Percentiles rank a stretch among this genome's conserved stretches.
Conservation (phyloP, 2,329 filamentous ascomycete species). For the Kalmusia sp. region DNA sequence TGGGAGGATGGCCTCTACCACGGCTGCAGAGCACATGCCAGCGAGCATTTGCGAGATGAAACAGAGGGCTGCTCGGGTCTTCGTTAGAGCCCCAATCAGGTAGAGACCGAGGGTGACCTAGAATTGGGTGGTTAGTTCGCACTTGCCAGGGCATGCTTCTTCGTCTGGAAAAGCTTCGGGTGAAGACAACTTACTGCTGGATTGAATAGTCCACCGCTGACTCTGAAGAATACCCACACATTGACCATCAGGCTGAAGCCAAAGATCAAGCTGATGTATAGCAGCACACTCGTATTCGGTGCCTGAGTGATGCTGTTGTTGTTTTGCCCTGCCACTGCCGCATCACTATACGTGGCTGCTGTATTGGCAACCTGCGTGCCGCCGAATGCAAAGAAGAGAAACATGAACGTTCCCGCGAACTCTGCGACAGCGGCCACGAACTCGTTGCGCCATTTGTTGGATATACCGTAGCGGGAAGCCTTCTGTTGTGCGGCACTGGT, state of each 20-base stretch:
- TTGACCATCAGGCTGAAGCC: slow-evolving; percentile 49
- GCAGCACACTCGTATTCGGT: slow-evolving; percentile 40
- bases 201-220: slow-evolving; percentile 49
- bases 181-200: slow-evolving; percentile 41
- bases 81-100: slow-evolving; percentile 37
- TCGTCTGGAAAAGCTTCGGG: background rate
- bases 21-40: slow-evolving; percentile 44
- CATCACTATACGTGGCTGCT: slow-evolving; percentile 28
- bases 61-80: slow-evolving; percentile 36
- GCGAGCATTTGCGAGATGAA: slow-evolving; percentile 46
- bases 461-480: background rate
- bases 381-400: slow-evolving; percentile 50
- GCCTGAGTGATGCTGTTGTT: slow-evolving; percentile 35
- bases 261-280: slow-evolving; percentile 48
- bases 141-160: too few species aligned
- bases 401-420: slow-evolving; percentile 50
- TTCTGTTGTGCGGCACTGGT: background rate
- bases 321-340: slow-evolving; percentile 27
- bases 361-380: slow-evolving; percentile 48
- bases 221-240: slow-evolving; percentile 50
- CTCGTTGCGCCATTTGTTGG: slow-evolving; percentile 41
- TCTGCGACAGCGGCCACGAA: slow-evolving; percentile 45
- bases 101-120: slow-evolving; percentile 48
- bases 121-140: background rate
- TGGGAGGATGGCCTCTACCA: slow-evolving; percentile 45